phyloP scores from a whole-genome alignment of 1,284 basidiomycete species.

The Boletus semigastroideus region DNA sequence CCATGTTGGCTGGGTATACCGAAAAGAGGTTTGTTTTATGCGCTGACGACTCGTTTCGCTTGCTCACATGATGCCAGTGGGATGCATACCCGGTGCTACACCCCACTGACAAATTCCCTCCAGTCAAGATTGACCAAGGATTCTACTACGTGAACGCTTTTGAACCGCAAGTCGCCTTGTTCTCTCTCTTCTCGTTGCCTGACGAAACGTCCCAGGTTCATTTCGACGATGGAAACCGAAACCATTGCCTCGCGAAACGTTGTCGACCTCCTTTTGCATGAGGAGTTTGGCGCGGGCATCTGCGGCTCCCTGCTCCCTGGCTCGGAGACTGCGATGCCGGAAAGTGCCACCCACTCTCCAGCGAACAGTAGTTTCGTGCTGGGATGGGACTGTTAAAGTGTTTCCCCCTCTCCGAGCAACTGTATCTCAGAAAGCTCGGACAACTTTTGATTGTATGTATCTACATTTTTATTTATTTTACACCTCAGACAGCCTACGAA shows the following conservation, averaged over 20 bases:
- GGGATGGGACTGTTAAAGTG: slow-evolving; percentile 64
- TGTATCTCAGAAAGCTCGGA: not conserved
- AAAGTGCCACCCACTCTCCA: slow-evolving; percentile 16
- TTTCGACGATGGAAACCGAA: slow-evolving; percentile 91
- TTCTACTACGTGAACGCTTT: slow-evolving; percentile 91
- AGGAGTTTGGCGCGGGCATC: slow-evolving; percentile 63
- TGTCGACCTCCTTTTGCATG: slow-evolving; percentile 72
- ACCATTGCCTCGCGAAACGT: slow-evolving; percentile 83
- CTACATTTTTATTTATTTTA: not conserved
- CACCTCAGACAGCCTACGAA: no score
- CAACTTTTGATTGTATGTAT: slow-evolving; percentile 1
- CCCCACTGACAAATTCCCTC: slow-evolving; percentile 70
- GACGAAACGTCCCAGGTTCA: slow-evolving; percentile 47
- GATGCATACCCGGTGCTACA: slow-evolving; percentile 74
- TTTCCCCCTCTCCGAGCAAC: not conserved
- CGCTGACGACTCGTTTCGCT: not conserved
- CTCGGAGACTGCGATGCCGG: slow-evolving; percentile 8
- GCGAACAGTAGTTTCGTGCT: slow-evolving; percentile 49
- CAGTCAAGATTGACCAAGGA: slow-evolving; percentile 71
- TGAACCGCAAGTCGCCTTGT: slow-evolving; percentile 61
- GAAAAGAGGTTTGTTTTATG: slow-evolving; percentile 64
- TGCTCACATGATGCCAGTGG: slow-evolving; percentile 49
- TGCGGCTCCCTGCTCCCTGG: slow-evolving; percentile 44
- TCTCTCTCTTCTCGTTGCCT: slow-evolving; percentile 4
- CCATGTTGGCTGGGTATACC: slow-evolving; percentile 77